Evolutionary conservation across 2,329 filamentous ascomycete genomes (phyloP).

Genomic region (Sclerotinia trifoliorum): DNA sequence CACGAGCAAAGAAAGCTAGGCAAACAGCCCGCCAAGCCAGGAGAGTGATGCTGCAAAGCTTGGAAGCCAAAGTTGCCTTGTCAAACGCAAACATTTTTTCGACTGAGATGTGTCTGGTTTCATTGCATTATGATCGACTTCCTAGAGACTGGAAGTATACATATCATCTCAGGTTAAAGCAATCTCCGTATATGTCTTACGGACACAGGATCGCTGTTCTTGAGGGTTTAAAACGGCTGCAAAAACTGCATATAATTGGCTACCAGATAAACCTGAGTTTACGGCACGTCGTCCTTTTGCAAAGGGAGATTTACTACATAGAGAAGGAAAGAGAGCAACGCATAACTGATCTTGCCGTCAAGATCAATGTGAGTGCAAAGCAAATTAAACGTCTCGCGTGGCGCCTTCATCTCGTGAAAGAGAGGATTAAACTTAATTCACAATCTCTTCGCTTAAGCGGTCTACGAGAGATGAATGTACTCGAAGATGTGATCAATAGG

Average conservation of each 20-base stretch:
- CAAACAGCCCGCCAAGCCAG: background rate
- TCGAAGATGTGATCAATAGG: background rate
- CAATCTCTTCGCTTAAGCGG: background rate
- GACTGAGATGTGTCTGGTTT: constrained; percentile 8
- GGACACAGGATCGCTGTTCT: constrained; percentile 12
- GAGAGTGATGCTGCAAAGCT: constrained; percentile 19
- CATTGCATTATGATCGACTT: constrained; percentile 10
- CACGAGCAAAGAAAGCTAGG: constrained; percentile 6
- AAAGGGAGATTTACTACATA: background rate
- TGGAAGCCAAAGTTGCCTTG: constrained; percentile 11
- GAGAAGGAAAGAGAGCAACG: background rate
- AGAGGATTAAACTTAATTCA: background rate
- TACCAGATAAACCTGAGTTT: background rate
- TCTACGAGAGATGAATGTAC: background rate
- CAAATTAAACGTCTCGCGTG: background rate
- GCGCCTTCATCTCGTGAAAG: background rate
- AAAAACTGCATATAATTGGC: constrained; percentile 8
- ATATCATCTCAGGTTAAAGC: constrained; percentile 9
- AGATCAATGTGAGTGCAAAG: background rate
- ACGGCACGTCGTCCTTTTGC: background rate
- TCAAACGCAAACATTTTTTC: background rate
- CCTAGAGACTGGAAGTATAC: constrained; percentile 14
- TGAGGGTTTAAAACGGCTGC: background rate
- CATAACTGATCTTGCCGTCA: background rate
- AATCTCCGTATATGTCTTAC: constrained; percentile 10